These are phyloP conservation scores for Hypsizygus marmoreus DNA, from an alignment of 768 basidiomycete species.

Conservation along the genomic window DNA sequence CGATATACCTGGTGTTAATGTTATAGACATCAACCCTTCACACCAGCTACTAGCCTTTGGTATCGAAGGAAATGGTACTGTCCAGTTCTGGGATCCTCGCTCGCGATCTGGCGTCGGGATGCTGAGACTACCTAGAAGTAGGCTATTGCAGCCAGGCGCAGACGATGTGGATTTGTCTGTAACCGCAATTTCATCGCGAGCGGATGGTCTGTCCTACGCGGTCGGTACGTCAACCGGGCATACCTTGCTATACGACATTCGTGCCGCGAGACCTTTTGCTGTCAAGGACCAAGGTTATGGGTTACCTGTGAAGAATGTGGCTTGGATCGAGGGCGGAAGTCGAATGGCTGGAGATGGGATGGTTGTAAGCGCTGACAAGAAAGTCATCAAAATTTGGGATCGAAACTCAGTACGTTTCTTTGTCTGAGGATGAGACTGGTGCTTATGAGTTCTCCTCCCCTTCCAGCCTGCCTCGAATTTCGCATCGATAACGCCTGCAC, in stretches of 20 bases:
- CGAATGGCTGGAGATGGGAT: slow-evolving; percentile 86
- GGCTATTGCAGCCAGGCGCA: slow-evolving; percentile 46
- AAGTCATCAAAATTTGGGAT: slow-evolving; percentile 98
- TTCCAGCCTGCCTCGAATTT: slow-evolving; percentile 82
- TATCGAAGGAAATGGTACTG: slow-evolving; percentile 80
- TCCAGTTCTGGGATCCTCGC: slow-evolving; percentile 96
- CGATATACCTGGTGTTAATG: slow-evolving; percentile 82
- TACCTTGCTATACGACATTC: slow-evolving; percentile 91
- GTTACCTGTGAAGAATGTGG: slow-evolving; percentile 78
- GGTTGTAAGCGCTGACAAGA: slow-evolving; percentile 91
- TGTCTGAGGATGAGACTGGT: not conserved
- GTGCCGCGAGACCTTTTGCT: slow-evolving; percentile 80
- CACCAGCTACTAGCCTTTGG: slow-evolving; percentile 92
- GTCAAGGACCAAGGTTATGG: slow-evolving; percentile 98
- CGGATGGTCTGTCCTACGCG: slow-evolving; percentile 91
- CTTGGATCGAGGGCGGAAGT: slow-evolving; percentile 88
- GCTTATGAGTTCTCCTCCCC: slow-evolving; percentile 11
- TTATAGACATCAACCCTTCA: slow-evolving; percentile 88
- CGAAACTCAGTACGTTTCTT: slow-evolving; percentile 64
- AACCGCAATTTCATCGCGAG: slow-evolving; percentile 82
- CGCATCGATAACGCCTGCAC: slow-evolving; percentile 87
- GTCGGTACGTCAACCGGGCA: slow-evolving; percentile 96
- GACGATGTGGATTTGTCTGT: slow-evolving; percentile 51
- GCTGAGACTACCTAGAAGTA: slow-evolving; percentile 57
- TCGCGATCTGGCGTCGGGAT: slow-evolving; percentile 75